A percentile compares a stretch with the other conserved stretches of the same genome.
phyloP scores from a whole-genome alignment of 768 basidiomycete species.

The Boletus eberwhitei region DNA sequence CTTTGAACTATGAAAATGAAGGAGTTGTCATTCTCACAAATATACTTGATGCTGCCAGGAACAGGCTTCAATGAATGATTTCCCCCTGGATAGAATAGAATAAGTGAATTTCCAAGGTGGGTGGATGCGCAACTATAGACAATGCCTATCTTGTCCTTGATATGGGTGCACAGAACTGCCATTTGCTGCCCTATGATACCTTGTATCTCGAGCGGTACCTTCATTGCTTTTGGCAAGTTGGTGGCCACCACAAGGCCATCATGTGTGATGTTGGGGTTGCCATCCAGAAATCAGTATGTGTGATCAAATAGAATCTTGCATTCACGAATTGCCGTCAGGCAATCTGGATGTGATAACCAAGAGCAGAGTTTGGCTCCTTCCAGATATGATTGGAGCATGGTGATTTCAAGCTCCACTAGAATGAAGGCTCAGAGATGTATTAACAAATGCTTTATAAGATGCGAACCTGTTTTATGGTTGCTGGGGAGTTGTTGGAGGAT shows the following conservation, averaged over 20 bases:
- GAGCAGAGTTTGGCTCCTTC: slow-evolving; percentile 9
- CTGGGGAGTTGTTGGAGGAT: slow-evolving; percentile 17
- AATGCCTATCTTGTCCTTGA: background rate
- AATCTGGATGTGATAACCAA: slow-evolving; percentile 19
- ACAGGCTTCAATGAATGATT: background rate
- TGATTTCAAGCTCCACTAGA: slow-evolving; percentile 10
- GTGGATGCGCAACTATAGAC: slow-evolving; percentile 7
- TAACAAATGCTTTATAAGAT: background rate
- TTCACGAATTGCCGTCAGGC: slow-evolving; percentile 11
- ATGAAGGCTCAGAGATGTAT: background rate
- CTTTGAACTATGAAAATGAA: slow-evolving; percentile 3
- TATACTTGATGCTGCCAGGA: slow-evolving; percentile 16
- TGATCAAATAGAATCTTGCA: slow-evolving; percentile 21
- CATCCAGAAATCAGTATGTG: background rate
- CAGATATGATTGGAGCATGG: slow-evolving; percentile 14
- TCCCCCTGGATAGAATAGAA: slow-evolving; percentile 13
- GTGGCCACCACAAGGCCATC: background rate
- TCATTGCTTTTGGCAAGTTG: background rate
- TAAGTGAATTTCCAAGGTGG: slow-evolving; percentile 8
- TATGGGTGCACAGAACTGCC: background rate
- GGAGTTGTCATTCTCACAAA: background rate
- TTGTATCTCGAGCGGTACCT: background rate
- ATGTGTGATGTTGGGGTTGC: background rate
- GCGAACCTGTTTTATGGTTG: slow-evolving; percentile 39
- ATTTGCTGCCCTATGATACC: too few species aligned